Evolutionary conservation across 306 rosid species (phyloP).

Genomic region (Lupinus albus): DNA sequence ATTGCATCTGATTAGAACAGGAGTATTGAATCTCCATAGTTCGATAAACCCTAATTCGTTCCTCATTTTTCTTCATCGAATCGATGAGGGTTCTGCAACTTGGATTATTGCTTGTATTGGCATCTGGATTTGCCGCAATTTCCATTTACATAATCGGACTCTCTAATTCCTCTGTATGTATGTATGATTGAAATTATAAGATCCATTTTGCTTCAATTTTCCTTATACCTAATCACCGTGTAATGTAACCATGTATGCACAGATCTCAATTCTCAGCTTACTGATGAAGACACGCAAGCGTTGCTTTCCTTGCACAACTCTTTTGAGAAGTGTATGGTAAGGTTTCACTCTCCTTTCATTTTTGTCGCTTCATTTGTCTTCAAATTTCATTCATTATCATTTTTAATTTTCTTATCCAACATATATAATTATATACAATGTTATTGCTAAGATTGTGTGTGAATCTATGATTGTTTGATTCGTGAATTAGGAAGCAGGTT

Average conservation of each 20-base stretch:
- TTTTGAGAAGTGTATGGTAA: constrained; percentile 93
- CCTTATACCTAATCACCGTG: too few species aligned
- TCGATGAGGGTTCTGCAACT: constrained; percentile 52
- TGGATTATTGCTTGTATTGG: constrained; percentile 49
- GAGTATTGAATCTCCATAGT: too few species aligned
- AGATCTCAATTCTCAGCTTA: constrained; percentile 41
- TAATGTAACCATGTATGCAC: constrained; percentile 3
- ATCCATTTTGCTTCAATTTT: not conserved
- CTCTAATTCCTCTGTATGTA: constrained; percentile 53
- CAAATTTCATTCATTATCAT: too few species aligned
- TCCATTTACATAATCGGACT: constrained; percentile 48
- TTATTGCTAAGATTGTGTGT: too few species aligned
- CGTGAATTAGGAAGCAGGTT: not conserved
- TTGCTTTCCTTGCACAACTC: constrained; percentile 62
- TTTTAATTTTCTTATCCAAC: too few species aligned
- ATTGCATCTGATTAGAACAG: too few species aligned
- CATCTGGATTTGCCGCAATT: constrained; percentile 58
- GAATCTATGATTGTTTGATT: not conserved
- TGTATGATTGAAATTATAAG: constrained; percentile 20
- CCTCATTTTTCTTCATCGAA: not conserved
- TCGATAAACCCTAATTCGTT: constrained; percentile 17
- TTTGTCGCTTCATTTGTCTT: not conserved
- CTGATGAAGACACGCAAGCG: constrained; percentile 68
- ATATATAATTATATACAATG: too few species aligned
- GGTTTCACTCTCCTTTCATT: constrained; percentile 28